Percentiles rank a stretch among this genome's conserved stretches.
Evolutionary conservation across 1,284 basidiomycete species (phyloP).

Genomic region (Meira miltonrushii): DNA sequence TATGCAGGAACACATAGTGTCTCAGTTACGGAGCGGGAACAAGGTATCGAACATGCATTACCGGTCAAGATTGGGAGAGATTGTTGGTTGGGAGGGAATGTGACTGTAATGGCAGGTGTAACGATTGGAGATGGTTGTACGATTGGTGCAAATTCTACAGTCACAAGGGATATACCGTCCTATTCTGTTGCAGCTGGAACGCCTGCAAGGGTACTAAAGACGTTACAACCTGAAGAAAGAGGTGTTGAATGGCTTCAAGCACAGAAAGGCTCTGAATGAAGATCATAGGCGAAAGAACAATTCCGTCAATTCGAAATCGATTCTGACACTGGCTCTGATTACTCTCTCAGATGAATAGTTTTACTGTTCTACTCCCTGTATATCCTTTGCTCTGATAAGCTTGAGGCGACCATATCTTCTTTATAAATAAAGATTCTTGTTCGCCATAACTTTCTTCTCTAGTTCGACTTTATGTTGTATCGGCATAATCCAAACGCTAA

Average conservation of each 20-base stretch:
- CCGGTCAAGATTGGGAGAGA: constrained; percentile 35
- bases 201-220: constrained; percentile 56
- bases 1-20: constrained; percentile 40
- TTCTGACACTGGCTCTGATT: no score
- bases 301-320: no score
- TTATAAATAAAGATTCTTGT: no score
- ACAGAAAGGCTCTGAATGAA: no score
- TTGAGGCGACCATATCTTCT: no score
- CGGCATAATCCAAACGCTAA: no score
- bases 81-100: constrained; percentile 54
- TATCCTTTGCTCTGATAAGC: no score
- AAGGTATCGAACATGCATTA: constrained; percentile 32
- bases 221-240: constrained; percentile 28
- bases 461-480: no score
- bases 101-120: constrained; percentile 55
- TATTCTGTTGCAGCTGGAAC: constrained; percentile 56
- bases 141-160: constrained; percentile 56
- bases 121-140: constrained; percentile 56
- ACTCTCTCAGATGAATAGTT: no score
- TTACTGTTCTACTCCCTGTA: no score
- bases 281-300: no score
- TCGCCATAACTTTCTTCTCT: no score
- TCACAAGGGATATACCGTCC: constrained; percentile 55
- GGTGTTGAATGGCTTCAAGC: constrained; percentile 7
- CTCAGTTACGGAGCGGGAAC: constrained; percentile 27